Evolutionary conservation across 495 filamentous ascomycete genomes (phyloP).

Genomic region (Arthonia radiata): DNA sequence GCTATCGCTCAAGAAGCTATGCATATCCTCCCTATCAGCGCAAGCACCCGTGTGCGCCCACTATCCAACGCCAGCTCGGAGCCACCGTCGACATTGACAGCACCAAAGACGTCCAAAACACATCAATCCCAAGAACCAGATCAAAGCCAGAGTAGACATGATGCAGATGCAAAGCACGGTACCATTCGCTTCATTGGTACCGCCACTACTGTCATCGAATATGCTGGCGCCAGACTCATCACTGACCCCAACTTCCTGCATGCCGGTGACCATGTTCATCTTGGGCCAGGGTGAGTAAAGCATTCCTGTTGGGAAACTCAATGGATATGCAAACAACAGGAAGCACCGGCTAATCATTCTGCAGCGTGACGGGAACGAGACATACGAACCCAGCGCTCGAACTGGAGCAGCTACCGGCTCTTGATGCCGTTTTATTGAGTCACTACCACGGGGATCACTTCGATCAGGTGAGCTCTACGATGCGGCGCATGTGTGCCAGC

Average conservation of each 20-base stretch:
- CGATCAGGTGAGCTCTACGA: not conserved
- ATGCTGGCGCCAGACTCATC: not conserved
- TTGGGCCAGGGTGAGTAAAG: too few species aligned
- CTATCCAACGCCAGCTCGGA: constrained; percentile 6
- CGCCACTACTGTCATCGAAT: too few species aligned
- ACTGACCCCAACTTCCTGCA: constrained; percentile 39
- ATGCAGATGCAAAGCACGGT: not conserved
- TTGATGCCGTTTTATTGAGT: constrained; percentile 35
- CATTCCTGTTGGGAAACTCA: too few species aligned
- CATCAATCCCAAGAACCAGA: not conserved
- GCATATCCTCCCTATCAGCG: too few species aligned
- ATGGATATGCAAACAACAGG: too few species aligned
- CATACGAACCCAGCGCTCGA: constrained; percentile 34
- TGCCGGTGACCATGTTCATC: constrained; percentile 40
- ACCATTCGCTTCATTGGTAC: too few species aligned
- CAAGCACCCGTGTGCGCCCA: too few species aligned
- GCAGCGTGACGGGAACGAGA: constrained; percentile 26
- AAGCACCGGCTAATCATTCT: too few species aligned
- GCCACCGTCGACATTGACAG: constrained; percentile 37
- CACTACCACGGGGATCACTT: constrained; percentile 33
- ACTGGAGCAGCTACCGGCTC: constrained; percentile 30
- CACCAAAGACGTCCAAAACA: constrained; percentile 27
- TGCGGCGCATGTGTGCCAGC: not conserved
- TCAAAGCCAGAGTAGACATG: constrained; percentile 1
- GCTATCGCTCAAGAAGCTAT: too few species aligned